Conservation (phyloP, 352 stramenopile species). For the Phytophthora agathidicida region DNA sequence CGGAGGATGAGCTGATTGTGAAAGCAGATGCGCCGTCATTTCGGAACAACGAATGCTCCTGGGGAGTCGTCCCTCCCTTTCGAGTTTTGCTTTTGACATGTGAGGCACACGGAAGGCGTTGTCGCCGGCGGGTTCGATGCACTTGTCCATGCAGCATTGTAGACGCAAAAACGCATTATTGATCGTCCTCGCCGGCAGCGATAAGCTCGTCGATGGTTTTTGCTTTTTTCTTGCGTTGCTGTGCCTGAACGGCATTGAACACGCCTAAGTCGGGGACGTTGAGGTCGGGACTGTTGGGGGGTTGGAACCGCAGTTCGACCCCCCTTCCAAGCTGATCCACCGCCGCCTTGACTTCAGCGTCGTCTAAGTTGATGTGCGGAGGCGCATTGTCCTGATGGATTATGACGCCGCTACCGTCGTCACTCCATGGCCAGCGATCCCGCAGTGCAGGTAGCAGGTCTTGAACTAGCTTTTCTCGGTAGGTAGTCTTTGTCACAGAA, state of each 20-base stretch:
- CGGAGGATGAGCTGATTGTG: too few species aligned
- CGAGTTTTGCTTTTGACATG: slow-evolving; percentile 14
- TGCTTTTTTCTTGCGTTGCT: background rate
- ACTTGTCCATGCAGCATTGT: slow-evolving; percentile 2
- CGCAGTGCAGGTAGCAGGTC: background rate
- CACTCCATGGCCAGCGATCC: background rate
- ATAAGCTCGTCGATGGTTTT: too few species aligned
- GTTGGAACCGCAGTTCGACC: background rate
- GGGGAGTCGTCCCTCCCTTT: slow-evolving; percentile 11
- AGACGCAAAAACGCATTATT: slow-evolving; percentile 5
- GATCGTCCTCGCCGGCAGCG: background rate
- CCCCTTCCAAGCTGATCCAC: too few species aligned
- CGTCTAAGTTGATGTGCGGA: background rate
- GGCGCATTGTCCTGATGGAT: background rate
- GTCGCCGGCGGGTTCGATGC: background rate
- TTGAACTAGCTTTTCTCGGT: too few species aligned
- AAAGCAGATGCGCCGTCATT: too few species aligned
- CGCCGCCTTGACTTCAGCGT: too few species aligned
- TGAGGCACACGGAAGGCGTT: background rate
- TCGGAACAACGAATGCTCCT: slow-evolving; percentile 1
- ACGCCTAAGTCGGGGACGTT: background rate
- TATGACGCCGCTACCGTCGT: background rate
- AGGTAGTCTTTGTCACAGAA: background rate
- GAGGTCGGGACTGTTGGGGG: background rate
- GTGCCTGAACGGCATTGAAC: background rate